phyloP scores from a whole-genome alignment of 2,329 filamentous ascomycete genomes.

The Aspergillus sergii region DNA sequence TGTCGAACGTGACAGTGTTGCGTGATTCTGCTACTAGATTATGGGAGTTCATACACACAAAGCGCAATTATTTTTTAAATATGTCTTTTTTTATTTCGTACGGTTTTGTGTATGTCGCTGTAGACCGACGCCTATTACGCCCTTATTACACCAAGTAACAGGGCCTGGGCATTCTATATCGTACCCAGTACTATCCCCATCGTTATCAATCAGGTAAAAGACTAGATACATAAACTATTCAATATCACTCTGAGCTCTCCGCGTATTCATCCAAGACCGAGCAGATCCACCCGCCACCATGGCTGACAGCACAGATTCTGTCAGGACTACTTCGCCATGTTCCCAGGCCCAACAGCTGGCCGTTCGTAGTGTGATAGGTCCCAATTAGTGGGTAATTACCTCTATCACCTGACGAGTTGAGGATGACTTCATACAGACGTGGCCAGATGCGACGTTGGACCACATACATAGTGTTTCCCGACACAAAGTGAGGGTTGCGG shows the following conservation, averaged over 20 bases:
- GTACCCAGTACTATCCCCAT: too few species aligned
- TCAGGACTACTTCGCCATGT: slow-evolving; percentile 28
- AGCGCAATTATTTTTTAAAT: too few species aligned
- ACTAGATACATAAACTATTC: not conserved
- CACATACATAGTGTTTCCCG: slow-evolving; percentile 19
- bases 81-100: too few species aligned
- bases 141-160: too few species aligned
- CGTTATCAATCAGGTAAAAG: too few species aligned
- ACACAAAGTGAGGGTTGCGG: slow-evolving; percentile 4
- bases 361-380: slow-evolving; percentile 29
- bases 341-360: slow-evolving; percentile 27
- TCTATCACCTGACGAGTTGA: slow-evolving; percentile 6
- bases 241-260: not conserved
- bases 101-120: too few species aligned
- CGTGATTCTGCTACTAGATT: too few species aligned
- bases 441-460: slow-evolving; percentile 27
- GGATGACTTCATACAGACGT: slow-evolving; percentile 22
- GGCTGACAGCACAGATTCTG: slow-evolving; percentile 21
- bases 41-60: too few species aligned
- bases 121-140: too few species aligned
- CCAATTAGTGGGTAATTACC: slow-evolving; percentile 24
- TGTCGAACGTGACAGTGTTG: rapidly evolving
- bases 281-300: slow-evolving; percentile 22
- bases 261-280: slow-evolving; percentile 11
- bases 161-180: too few species aligned